These are phyloP conservation scores for Suillus discolor DNA, from an alignment of 768 basidiomycete species.

Conservation along the genomic window DNA sequence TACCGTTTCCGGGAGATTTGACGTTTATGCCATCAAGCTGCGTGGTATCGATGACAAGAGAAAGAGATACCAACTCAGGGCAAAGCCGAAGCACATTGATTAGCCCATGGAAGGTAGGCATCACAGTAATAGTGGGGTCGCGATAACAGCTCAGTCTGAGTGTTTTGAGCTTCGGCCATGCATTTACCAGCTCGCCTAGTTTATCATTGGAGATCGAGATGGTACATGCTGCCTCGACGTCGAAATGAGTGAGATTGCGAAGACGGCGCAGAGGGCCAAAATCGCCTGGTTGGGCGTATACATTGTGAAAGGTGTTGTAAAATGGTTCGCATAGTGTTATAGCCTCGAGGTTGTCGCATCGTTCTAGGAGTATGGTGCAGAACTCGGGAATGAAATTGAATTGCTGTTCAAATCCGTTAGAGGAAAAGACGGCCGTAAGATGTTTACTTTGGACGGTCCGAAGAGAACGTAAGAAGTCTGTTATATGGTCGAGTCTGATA, in stretches of 20 bases:
- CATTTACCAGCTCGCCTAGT: constrained; percentile 16
- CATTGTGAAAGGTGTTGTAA: neutral
- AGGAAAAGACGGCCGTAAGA: neutral
- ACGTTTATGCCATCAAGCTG: neutral
- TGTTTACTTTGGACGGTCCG: neutral
- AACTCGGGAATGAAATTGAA: too few species aligned
- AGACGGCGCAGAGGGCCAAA: neutral
- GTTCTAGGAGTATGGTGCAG: neutral
- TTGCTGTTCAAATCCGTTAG: too few species aligned
- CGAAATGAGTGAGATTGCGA: neutral
- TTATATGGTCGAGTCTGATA: neutral
- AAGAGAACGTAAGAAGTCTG: neutral
- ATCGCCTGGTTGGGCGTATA: neutral
- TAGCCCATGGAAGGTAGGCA: constrained; percentile 25
- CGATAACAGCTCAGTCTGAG: constrained; percentile 23
- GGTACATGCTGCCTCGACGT: constrained; percentile 19
- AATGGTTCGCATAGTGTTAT: neutral
- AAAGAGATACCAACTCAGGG: constrained; percentile 16
- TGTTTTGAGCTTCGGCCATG: constrained; percentile 25
- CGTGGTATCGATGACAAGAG: constrained; percentile 26
- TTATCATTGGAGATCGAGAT: constrained; percentile 18
- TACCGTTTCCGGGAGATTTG: neutral
- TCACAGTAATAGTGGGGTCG: constrained; percentile 14
- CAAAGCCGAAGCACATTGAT: constrained; percentile 15
- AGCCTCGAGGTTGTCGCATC: neutral